A percentile compares a stretch with the other conserved stretches of the same genome.
These are phyloP conservation scores for Magnusiomyces paraingens DNA, from an alignment of 1,139 yeast species.

Conservation along the genomic window DNA sequence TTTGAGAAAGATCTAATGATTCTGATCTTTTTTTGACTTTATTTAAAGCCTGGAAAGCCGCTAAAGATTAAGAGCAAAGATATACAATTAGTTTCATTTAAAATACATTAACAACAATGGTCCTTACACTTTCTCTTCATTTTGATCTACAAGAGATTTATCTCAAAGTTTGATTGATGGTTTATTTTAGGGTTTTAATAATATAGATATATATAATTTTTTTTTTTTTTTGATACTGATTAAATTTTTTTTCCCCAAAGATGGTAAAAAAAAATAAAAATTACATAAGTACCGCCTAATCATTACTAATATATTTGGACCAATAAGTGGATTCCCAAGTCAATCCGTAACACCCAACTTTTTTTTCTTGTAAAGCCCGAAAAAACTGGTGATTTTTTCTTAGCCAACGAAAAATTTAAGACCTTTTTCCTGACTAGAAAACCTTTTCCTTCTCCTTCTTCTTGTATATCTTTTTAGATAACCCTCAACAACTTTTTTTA, in stretches of 20 bases:
- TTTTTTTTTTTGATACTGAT: no score
- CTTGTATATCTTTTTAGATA: background rate
- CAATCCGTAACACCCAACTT: background rate
- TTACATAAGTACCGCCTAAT: background rate
- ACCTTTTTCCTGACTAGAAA: slow-evolving; percentile 7
- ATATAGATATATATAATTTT: no score
- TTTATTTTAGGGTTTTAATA: no score
- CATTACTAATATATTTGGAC: slow-evolving; percentile 1
- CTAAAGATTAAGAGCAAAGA: background rate
- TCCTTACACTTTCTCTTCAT: background rate
- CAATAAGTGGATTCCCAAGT: slow-evolving; percentile 9
- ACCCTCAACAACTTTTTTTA: slow-evolving; percentile 6
- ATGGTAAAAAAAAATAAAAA: background rate
- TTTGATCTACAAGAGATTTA: background rate
- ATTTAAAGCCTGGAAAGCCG: background rate
- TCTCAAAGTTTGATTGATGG: background rate
- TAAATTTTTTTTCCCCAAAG: no score
- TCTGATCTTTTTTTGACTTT: background rate
- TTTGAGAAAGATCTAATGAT: background rate
- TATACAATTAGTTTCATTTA: background rate
- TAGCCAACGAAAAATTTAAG: background rate
- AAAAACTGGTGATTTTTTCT: slow-evolving; percentile 4
- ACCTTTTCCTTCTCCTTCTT: slow-evolving; percentile 7
- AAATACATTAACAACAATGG: background rate
- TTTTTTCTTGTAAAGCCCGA: background rate